Evolutionary conservation across 2,329 filamentous ascomycete species (phyloP).

Genomic region (Cordyceps tenuipes): DNA sequence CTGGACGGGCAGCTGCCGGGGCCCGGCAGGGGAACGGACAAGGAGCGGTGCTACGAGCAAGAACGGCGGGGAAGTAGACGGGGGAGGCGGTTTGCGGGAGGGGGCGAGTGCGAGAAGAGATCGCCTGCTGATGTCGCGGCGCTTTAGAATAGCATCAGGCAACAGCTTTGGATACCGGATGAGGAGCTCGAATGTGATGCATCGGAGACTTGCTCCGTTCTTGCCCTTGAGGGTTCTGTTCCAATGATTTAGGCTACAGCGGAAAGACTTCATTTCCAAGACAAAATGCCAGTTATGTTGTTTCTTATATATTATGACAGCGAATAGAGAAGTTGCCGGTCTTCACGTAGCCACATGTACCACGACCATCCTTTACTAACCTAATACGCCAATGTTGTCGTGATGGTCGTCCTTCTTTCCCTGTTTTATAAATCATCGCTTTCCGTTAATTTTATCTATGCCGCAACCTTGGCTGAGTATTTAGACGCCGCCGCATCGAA

Average conservation of each 20-base stretch:
- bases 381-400: constrained; percentile 1
- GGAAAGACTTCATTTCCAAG: not conserved
- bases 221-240: not conserved
- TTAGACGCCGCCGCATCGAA: constrained; percentile 84
- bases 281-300: not conserved
- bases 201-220: not conserved
- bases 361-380: not conserved
- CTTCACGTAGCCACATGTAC: not conserved
- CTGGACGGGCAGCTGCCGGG: constrained; percentile 17
- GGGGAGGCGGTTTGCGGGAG: not conserved
- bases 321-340: not conserved
- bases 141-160: constrained; percentile 25
- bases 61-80: not conserved
- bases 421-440: not conserved
- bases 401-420: constrained; percentile 5
- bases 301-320: constrained; percentile 5
- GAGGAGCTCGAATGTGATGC: constrained; percentile 20
- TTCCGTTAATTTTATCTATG: constrained; percentile 23
- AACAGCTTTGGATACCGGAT: constrained; percentile 23
- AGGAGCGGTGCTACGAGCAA: not conserved
- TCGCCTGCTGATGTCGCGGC: constrained; percentile 19
- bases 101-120: constrained; percentile 4
- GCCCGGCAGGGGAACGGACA: too few relatives aligned
- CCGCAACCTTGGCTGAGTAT: constrained; percentile 74
- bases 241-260: not conserved